These are phyloP conservation scores for Raphidocelis subcapitata DNA, from an alignment of 139 green algal genomes.

Conservation along the genomic window DNA sequence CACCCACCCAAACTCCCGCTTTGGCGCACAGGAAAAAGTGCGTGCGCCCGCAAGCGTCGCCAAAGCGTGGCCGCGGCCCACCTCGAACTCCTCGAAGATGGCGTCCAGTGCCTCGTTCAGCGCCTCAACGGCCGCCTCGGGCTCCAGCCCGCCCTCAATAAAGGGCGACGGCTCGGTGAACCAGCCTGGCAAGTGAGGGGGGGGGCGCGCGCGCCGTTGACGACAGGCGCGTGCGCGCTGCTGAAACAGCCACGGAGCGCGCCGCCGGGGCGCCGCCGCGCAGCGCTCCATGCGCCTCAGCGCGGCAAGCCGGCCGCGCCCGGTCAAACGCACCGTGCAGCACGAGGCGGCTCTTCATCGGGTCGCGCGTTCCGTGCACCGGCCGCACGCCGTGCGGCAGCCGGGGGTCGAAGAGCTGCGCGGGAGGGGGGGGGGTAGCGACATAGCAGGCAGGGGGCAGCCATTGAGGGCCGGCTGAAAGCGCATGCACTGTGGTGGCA, in stretches of 20 bases:
- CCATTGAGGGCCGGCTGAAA: too few relatives aligned
- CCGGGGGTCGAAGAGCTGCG: slow-evolving; percentile 49
- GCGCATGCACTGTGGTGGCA: too few relatives aligned
- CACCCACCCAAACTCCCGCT: too few relatives aligned
- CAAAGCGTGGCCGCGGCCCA: neutral
- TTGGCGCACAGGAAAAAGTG: too few relatives aligned
- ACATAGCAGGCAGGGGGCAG: too few relatives aligned
- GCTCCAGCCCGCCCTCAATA: slow-evolving; percentile 50
- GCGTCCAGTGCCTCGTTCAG: slow-evolving; percentile 41
- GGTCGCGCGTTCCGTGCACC: slow-evolving; percentile 66
- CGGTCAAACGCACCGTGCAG: slow-evolving; percentile 59
- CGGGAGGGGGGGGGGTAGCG: too few relatives aligned
- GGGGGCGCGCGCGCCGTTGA: too few relatives aligned
- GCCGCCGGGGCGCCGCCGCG: neutral
- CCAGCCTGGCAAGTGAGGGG: slow-evolving; percentile 56
- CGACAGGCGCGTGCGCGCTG: neutral
- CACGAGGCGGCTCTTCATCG: slow-evolving; percentile 66
- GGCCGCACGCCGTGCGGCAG: slow-evolving; percentile 74
- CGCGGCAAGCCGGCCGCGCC: neutral
- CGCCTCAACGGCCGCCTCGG: slow-evolving; percentile 39
- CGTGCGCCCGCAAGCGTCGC: too few relatives aligned
- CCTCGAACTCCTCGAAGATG: slow-evolving; percentile 47
- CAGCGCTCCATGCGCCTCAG: neutral
- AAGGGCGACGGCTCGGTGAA: slow-evolving; percentile 76
- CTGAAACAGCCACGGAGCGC: neutral